Evolutionary conservation across 768 basidiomycete genomes (phyloP).

Genomic region (Epithele typhae): DNA sequence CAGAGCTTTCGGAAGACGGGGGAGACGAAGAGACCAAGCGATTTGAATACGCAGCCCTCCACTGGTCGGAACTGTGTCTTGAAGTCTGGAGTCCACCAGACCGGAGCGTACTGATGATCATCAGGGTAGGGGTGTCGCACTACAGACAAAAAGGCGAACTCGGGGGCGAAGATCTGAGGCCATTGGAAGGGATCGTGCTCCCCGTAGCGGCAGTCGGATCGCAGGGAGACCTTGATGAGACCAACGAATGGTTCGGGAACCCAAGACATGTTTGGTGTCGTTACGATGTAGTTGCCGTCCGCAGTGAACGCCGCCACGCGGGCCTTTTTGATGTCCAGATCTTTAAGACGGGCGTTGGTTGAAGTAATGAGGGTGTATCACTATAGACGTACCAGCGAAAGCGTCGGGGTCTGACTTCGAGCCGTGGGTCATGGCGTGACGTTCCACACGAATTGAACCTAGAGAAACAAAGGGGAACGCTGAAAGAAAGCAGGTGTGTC

Average conservation of each 20-base stretch:
- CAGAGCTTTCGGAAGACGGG: background rate
- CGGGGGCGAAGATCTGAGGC: background rate
- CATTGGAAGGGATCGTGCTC: background rate
- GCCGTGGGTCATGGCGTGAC: too few species aligned
- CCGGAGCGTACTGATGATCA: background rate
- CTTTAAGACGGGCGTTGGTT: too few species aligned
- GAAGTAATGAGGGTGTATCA: too few species aligned
- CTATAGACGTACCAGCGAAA: too few species aligned
- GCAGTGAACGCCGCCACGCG: background rate
- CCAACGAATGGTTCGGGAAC: background rate
- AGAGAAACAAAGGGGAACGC: too few species aligned
- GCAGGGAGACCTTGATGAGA: background rate
- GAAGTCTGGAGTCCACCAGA: background rate
- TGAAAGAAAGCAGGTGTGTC: too few species aligned
- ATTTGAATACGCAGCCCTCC: background rate
- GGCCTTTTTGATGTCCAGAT: too few species aligned
- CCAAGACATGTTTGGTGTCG: background rate
- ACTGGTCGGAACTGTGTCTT: background rate
- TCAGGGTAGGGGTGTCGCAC: background rate
- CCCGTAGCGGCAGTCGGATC: background rate
- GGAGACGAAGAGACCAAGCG: background rate
- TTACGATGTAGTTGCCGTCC: background rate
- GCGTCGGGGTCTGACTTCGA: too few species aligned
- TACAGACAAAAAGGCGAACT: background rate
- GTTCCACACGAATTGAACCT: too few species aligned